Percentiles rank a stretch among this genome's conserved stretches.
Conservation (phyloP, 208 protist genomes). For the Crithidia mellificae region DNA sequence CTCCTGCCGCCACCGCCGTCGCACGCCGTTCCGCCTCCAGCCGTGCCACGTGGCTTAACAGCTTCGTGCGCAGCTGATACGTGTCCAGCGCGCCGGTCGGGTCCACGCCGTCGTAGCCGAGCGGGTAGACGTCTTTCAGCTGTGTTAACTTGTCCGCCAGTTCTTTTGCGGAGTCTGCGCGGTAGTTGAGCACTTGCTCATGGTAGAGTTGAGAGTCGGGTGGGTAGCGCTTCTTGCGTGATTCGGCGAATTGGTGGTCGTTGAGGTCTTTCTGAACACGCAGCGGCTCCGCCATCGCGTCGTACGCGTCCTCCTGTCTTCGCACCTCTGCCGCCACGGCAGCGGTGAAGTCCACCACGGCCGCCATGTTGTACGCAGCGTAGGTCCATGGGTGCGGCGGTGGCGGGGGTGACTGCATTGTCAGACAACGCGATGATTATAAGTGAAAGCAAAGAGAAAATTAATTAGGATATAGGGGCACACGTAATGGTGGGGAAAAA, state of each 20-base stretch:
- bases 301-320: constrained; percentile 45
- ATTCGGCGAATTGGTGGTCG: background rate
- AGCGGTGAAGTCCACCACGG: constrained; percentile 16
- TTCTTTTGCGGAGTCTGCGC: constrained; percentile 14
- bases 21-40: constrained; percentile 29
- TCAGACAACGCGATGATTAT: background rate
- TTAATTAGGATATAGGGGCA: too few relatives aligned
- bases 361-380: constrained; percentile 16
- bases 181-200: constrained; percentile 6
- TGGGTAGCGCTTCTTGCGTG: constrained; percentile 3
- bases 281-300: constrained; percentile 4
- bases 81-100: constrained; percentile 14
- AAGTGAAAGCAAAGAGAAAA: too few relatives aligned
- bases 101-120: constrained; percentile 8
- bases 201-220: constrained; percentile 10
- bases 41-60: constrained; percentile 18
- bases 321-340: constrained; percentile 30
- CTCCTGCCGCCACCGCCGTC: constrained; percentile 17
- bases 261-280: constrained; percentile 2
- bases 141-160: constrained; percentile 11
- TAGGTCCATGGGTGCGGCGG: constrained; percentile 27
- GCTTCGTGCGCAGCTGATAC: constrained; percentile 14
- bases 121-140: constrained; percentile 7
- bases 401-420: background rate
- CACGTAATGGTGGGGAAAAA: too few relatives aligned